These are phyloP conservation scores for Phytophthora chlamydospora DNA, from an alignment of 352 stramenopile species.

Conservation along the genomic window DNA sequence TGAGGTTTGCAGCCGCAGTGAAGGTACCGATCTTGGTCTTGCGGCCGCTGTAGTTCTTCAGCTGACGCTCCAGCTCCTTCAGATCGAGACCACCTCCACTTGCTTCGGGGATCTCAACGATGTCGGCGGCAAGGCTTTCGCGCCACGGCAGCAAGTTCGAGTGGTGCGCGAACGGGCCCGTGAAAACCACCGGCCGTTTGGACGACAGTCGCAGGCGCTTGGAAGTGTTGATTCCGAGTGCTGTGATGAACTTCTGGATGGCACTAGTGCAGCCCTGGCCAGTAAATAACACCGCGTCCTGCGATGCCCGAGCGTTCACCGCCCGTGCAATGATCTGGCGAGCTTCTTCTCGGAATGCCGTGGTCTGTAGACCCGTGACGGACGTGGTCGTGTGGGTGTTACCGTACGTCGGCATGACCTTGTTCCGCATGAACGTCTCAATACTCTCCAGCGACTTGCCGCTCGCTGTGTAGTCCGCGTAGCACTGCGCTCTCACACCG, in stretches of 20 bases:
- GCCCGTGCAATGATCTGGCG: conserved; percentile 92
- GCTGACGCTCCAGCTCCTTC: conserved; percentile 50
- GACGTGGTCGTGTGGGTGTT: conserved; percentile 97
- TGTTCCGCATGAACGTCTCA: conserved; percentile 89
- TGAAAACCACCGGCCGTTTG: conserved; percentile 88
- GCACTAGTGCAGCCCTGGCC: conserved; percentile 89
- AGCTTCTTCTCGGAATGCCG: conserved; percentile 95
- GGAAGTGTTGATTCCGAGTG: conserved; percentile 58
- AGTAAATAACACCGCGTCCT: conserved; percentile 96
- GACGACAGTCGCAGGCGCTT: conserved; percentile 22
- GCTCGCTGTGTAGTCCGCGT: conserved; percentile 95
- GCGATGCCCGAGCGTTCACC: conserved; percentile 82
- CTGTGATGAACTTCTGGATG: conserved; percentile 78
- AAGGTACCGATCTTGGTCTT: conserved; percentile 90
- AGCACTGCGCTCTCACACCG: conserved; percentile 83
- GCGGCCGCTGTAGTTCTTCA: conserved; percentile 56
- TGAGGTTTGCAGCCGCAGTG: conserved; percentile 95
- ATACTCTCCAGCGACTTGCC: conserved; percentile 88
- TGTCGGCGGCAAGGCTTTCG: conserved; percentile 83
- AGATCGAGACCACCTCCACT: conserved; percentile 59
- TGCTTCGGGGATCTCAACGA: conserved; percentile 78
- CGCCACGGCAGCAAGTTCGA: conserved; percentile 97
- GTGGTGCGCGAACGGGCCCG: conserved; percentile 96
- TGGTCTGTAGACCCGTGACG: conserved; percentile 80
- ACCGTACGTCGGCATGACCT: conserved; percentile 94